phyloP scores from a whole-genome alignment of 2,329 filamentous ascomycete species.

The Sclerotinia minor region DNA sequence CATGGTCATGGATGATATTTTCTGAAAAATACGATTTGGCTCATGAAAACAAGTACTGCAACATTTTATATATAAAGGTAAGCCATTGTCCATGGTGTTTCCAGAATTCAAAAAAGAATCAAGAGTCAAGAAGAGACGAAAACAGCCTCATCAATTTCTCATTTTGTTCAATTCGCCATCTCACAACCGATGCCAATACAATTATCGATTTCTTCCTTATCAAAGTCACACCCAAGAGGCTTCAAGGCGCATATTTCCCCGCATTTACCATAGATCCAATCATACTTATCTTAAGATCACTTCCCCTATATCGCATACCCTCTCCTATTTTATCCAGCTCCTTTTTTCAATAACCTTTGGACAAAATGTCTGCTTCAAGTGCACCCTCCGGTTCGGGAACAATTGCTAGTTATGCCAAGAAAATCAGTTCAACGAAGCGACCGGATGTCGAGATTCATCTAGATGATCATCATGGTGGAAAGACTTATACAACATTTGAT shows the following conservation, averaged over 20 bases:
- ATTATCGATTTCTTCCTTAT: conserved; percentile 13
- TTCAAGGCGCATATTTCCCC: conserved; percentile 21
- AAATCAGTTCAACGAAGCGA: conserved; percentile 28
- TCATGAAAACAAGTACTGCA: background rate
- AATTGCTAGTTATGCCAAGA: conserved; percentile 36
- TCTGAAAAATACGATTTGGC: background rate
- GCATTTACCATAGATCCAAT: conserved; percentile 18
- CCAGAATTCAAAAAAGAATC: background rate
- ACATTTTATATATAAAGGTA: conserved; percentile 8
- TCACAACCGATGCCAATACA: conserved; percentile 25
- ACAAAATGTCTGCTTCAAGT: conserved; percentile 34
- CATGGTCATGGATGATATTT: background rate
- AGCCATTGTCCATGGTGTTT: background rate
- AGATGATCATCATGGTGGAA: conserved; percentile 35
- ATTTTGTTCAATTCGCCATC: background rate
- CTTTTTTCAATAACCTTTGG: background rate
- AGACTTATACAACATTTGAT: conserved; percentile 40
- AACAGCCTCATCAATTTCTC: background rate
- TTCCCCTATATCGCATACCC: conserved; percentile 3
- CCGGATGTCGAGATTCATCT: conserved; percentile 39
- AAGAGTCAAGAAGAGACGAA: background rate
- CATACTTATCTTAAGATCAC: conserved; percentile 2
- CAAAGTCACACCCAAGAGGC: conserved; percentile 11
- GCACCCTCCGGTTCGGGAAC: conserved; percentile 33
- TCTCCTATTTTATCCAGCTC: conserved; percentile 18